A percentile compares a stretch with the other conserved stretches of the same genome.
phyloP scores from a whole-genome alignment of 2,329 filamentous ascomycete species.

The Aureobasidium sp. region DNA sequence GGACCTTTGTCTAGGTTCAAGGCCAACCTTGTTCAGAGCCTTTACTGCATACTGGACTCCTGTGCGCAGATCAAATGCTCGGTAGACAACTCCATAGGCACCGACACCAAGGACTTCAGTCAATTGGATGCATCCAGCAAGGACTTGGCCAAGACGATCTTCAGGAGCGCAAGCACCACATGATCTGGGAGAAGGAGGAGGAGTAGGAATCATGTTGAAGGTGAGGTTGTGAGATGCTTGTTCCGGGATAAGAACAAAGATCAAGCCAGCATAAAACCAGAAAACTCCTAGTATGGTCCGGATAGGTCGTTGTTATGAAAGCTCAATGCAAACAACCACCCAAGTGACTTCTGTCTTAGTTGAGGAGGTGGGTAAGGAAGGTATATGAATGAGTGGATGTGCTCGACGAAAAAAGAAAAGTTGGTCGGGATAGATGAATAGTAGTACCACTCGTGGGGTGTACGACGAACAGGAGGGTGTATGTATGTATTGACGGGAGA shows the following conservation, averaged over 20 bases:
- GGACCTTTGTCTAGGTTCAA: conserved; percentile 77
- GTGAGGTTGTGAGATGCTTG: conserved; percentile 31
- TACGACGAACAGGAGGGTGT: conserved; percentile 10
- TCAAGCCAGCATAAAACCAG: conserved; percentile 11
- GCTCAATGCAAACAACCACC: background rate
- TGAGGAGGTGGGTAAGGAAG: background rate
- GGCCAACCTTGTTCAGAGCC: conserved; percentile 85
- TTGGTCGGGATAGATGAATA: conserved; percentile 3
- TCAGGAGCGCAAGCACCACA: conserved; percentile 49
- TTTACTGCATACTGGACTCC: conserved; percentile 87
- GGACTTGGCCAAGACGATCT: conserved; percentile 74
- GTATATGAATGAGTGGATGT: conserved; percentile 12
- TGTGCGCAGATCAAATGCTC: conserved; percentile 74
- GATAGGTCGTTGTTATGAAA: conserved; percentile 4
- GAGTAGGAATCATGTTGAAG: conserved; percentile 42
- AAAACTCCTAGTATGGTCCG: conserved; percentile 5
- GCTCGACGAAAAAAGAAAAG: background rate
- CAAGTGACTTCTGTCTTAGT: background rate
- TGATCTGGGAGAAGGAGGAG: conserved; percentile 38
- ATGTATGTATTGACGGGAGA: conserved; percentile 11
- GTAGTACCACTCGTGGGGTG: background rate
- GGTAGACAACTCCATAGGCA: conserved; percentile 94
- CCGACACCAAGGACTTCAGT: conserved; percentile 82
- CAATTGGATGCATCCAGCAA: conserved; percentile 76
- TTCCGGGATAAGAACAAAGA: background rate